Evolutionary conservation across 257 asterid species (phyloP).

Genomic region (Solanum paucissectum): DNA sequence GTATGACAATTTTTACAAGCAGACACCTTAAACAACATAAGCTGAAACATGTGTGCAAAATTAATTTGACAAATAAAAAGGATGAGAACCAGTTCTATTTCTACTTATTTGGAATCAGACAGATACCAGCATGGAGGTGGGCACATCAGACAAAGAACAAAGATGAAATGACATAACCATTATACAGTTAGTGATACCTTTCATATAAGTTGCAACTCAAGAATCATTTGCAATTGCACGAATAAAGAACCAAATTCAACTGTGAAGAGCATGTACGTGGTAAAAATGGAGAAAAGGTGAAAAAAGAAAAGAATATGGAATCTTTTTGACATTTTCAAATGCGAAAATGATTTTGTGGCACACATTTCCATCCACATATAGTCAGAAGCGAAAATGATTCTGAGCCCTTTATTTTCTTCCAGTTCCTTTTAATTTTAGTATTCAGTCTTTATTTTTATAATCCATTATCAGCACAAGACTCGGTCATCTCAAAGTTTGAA

Average conservation of each 20-base stretch:
- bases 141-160: not conserved
- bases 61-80: not conserved
- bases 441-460: too few relatives aligned
- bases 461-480: too few relatives aligned
- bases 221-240: not conserved
- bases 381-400: not conserved
- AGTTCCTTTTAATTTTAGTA: too few relatives aligned
- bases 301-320: not conserved
- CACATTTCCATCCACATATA: not conserved
- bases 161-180: not conserved
- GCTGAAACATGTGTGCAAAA: conserved; percentile 1
- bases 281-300: not conserved
- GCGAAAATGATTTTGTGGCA: not conserved
- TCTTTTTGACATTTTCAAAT: not conserved
- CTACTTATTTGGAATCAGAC: not conserved
- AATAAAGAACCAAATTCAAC: not conserved
- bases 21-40: not conserved
- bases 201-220: not conserved
- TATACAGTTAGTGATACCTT: not conserved
- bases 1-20: not conserved
- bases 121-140: not conserved
- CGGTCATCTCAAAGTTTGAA: too few relatives aligned
- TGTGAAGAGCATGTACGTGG: not conserved
- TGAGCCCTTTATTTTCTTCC: too few relatives aligned
- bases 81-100: not conserved